These are phyloP conservation scores for Xerocomellus amylosporus DNA, from an alignment of 768 basidiomycete genomes.

Conservation along the genomic window DNA sequence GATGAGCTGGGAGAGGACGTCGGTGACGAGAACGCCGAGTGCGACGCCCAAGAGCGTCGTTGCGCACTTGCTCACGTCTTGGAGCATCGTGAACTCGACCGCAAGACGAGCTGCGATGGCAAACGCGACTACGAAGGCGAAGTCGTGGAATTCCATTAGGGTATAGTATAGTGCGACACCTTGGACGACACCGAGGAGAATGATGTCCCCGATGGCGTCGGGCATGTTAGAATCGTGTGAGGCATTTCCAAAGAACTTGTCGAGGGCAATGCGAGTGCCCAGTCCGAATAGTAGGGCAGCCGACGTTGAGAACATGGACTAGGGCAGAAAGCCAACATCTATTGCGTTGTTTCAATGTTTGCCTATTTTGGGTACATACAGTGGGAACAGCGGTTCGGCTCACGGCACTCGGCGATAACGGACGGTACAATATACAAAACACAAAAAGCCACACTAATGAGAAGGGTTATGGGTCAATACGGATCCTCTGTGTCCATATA, in stretches of 20 bases:
- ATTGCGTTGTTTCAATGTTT: slow-evolving; percentile 15
- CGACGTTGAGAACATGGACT: slow-evolving; percentile 50
- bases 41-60: slow-evolving; percentile 65
- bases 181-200: slow-evolving; percentile 73
- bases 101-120: slow-evolving; percentile 60
- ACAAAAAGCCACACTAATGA: background rate
- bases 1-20: slow-evolving; percentile 64
- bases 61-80: slow-evolving; percentile 54
- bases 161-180: slow-evolving; percentile 72
- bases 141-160: slow-evolving; percentile 49
- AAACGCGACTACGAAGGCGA: slow-evolving; percentile 55
- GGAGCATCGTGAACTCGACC: slow-evolving; percentile 55
- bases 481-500: slow-evolving; percentile 63
- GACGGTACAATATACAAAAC: background rate
- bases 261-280: slow-evolving; percentile 67
- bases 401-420: background rate
- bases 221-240: slow-evolving; percentile 30
- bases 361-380: slow-evolving; percentile 20
- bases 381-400: slow-evolving; percentile 13
- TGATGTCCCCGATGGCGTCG: slow-evolving; percentile 49
- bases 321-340: slow-evolving; percentile 20
- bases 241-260: slow-evolving; percentile 48
- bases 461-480: slow-evolving; percentile 5
- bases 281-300: slow-evolving; percentile 72
- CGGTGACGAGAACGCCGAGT: slow-evolving; percentile 68